Conservation (phyloP, 192 early-diverging fungal genomes). For the Umbelopsis vinacea region DNA sequence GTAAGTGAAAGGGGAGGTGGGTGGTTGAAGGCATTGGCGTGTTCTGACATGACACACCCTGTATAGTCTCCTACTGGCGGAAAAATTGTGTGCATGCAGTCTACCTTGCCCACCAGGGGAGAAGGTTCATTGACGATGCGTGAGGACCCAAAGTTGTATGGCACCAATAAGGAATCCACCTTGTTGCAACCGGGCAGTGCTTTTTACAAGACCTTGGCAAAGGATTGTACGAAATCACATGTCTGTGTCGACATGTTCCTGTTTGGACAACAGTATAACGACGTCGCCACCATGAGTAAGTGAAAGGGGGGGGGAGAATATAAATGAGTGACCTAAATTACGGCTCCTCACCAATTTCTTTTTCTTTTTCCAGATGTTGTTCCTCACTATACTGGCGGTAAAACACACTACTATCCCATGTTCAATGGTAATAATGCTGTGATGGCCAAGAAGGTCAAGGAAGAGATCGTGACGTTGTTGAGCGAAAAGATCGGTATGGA, state of each 20-base stretch:
- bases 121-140: slow-evolving; percentile 81
- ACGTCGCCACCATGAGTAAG: slow-evolving; percentile 83
- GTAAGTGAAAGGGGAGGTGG: slow-evolving; percentile 36
- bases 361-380: slow-evolving; percentile 57
- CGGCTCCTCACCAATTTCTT: not conserved
- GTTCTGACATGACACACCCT: not conserved
- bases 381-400: slow-evolving; percentile 86
- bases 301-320: too few relatives aligned
- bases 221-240: slow-evolving; percentile 79
- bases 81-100: slow-evolving; percentile 87
- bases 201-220: slow-evolving; percentile 88
- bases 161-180: slow-evolving; percentile 85
- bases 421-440: slow-evolving; percentile 66
- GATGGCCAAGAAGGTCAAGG: slow-evolving; percentile 74
- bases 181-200: slow-evolving; percentile 85
- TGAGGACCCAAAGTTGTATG: slow-evolving; percentile 85
- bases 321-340: slow-evolving; percentile 7
- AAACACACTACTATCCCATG: slow-evolving; percentile 78
- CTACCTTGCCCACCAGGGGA: slow-evolving; percentile 81
- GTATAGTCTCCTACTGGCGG: slow-evolving; percentile 77
- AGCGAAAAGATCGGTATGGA: slow-evolving; percentile 83
- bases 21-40: too few relatives aligned
- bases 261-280: slow-evolving; percentile 82
- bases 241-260: slow-evolving; percentile 89
- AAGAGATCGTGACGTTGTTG: slow-evolving; percentile 75